A percentile compares a stretch with the other conserved stretches of the same genome.
These are phyloP conservation scores for Pyrenochaeta sp. DNA, from an alignment of 2,329 filamentous ascomycete genomes.

Conservation along the genomic window DNA sequence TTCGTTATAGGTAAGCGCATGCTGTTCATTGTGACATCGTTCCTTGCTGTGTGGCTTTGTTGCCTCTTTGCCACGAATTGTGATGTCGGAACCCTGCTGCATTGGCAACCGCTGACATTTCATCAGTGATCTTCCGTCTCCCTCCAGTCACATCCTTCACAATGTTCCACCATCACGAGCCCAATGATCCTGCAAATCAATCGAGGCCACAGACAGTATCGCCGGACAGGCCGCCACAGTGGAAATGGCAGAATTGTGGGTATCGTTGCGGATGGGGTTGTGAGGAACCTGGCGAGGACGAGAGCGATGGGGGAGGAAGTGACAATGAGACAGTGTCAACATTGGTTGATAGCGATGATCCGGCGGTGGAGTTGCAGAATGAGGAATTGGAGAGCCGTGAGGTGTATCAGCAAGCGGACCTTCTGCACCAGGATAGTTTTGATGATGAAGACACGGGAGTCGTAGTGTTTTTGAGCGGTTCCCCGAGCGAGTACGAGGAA, in stretches of 20 bases:
- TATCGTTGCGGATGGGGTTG: conserved; percentile 25
- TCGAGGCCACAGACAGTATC: conserved; percentile 10
- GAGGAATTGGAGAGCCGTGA: neutral
- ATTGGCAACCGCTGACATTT: neutral
- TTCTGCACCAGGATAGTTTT: neutral
- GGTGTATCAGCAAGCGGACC: neutral
- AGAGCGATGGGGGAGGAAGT: conserved; percentile 12
- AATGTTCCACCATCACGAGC: conserved; percentile 12
- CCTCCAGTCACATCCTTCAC: neutral
- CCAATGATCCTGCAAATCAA: conserved; percentile 12
- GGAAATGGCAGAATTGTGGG: conserved; percentile 22
- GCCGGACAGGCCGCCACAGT: conserved; percentile 22
- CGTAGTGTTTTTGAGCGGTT: neutral
- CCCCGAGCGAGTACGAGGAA: neutral
- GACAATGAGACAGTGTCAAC: conserved; percentile 20
- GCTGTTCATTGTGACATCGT: conserved; percentile 3
- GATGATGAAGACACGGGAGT: neutral
- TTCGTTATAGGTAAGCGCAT: neutral
- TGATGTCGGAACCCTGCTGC: neutral
- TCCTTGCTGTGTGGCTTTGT: neutral
- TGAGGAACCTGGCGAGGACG: conserved; percentile 3
- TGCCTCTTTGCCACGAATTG: neutral
- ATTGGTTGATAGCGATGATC: conserved; percentile 14
- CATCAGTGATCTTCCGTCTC: neutral
- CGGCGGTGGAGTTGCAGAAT: neutral